Evolutionary conservation across 2,329 filamentous ascomycete genomes (phyloP).

Genomic region (Trichoderma lentiforme): DNA sequence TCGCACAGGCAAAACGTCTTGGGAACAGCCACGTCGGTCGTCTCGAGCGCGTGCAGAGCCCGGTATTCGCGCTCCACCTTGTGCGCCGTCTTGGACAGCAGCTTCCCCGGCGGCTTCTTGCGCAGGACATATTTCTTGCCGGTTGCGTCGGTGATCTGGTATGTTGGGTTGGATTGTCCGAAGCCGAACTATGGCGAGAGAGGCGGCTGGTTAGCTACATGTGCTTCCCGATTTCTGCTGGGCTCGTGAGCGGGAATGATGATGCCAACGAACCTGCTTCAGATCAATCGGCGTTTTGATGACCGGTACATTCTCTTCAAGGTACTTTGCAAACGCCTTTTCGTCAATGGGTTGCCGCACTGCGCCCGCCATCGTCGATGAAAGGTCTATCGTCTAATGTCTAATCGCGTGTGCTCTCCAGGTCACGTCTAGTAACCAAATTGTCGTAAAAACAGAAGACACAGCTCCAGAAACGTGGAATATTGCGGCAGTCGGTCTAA

Average conservation of each 20-base stretch:
- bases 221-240: neutral
- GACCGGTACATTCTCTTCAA: slow-evolving; percentile 72
- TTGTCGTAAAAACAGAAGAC: neutral
- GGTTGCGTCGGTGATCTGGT: slow-evolving; percentile 74
- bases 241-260: neutral
- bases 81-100: slow-evolving; percentile 91
- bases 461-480: neutral
- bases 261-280: slow-evolving; percentile 61
- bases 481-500: neutral
- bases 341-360: slow-evolving; percentile 90
- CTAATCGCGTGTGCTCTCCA: neutral
- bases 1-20: slow-evolving; percentile 82
- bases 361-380: slow-evolving; percentile 68
- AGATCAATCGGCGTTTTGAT: slow-evolving; percentile 81
- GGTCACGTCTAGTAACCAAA: neutral
- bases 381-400: neutral
- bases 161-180: slow-evolving; percentile 96
- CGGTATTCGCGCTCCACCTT: slow-evolving; percentile 94
- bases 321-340: slow-evolving; percentile 72
- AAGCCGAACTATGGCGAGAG: slow-evolving; percentile 72
- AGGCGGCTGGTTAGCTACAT: slow-evolving; percentile 4
- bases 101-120: slow-evolving; percentile 95
- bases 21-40: slow-evolving; percentile 82
- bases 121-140: slow-evolving; percentile 79
- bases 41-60: slow-evolving; percentile 77